Percentiles rank a stretch among this genome's conserved stretches.
These are phyloP conservation scores for Salvia splendens DNA, from an alignment of 257 asterid species.

Conservation along the genomic window DNA sequence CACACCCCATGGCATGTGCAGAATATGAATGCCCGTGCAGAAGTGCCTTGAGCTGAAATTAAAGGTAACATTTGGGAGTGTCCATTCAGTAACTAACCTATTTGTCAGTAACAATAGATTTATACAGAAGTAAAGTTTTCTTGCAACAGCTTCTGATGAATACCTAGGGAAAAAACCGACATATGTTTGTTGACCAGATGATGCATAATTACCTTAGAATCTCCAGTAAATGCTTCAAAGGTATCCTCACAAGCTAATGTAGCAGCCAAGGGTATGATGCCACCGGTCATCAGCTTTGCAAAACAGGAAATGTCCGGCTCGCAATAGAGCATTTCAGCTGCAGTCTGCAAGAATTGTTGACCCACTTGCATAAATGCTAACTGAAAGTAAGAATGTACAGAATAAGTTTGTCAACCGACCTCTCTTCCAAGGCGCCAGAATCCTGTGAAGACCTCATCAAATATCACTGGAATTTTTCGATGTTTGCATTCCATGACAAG, in stretches of 20 bases:
- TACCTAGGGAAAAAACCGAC: constrained; percentile 3
- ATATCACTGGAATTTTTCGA: constrained; percentile 81
- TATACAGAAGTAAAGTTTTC: neutral
- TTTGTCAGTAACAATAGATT: too few species aligned
- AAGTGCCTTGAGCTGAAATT: constrained; percentile 88
- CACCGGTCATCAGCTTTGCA: constrained; percentile 98
- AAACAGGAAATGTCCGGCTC: constrained; percentile 93
- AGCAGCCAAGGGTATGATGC: constrained; percentile 87
- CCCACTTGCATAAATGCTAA: constrained; percentile 22
- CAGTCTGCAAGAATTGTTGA: constrained; percentile 57
- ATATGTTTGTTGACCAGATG: constrained; percentile 21
- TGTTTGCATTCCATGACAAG: constrained; percentile 80
- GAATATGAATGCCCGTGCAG: constrained; percentile 97
- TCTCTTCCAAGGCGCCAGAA: constrained; percentile 97
- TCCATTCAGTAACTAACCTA: neutral
- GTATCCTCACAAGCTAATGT: constrained; percentile 82
- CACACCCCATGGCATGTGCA: constrained; percentile 96
- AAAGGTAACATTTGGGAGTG: neutral
- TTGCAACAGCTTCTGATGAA: neutral
- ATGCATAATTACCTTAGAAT: constrained; percentile 68
- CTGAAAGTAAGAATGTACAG: constrained; percentile 5
- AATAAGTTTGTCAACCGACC: constrained; percentile 47
- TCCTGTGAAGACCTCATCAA: constrained; percentile 97
- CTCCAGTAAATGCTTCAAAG: constrained; percentile 83
- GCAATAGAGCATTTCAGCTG: constrained; percentile 80